A percentile compares a stretch with the other conserved stretches of the same genome.
Evolutionary conservation across 2,329 filamentous ascomycete genomes (phyloP).

Genomic region (Aspergillus caelatus): DNA sequence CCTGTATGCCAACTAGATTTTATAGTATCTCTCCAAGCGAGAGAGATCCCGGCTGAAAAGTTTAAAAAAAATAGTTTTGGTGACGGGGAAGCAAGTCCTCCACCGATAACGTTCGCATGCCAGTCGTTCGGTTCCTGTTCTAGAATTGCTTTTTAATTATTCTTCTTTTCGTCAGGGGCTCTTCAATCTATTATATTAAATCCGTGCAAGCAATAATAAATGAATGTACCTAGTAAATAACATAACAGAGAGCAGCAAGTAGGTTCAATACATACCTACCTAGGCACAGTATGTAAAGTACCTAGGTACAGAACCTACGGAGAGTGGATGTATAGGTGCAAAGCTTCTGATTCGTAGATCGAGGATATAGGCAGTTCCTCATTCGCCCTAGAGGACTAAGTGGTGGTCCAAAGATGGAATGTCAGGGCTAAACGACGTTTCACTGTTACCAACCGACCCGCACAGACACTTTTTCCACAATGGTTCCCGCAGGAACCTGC

Average conservation of each 20-base stretch:
- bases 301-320: not conserved
- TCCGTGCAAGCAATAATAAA: not conserved
- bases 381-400: constrained; percentile 3
- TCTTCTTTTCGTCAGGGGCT: not conserved
- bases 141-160: too few species aligned
- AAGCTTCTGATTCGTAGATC: constrained; percentile 3
- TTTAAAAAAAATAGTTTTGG: not conserved
- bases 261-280: not conserved
- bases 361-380: not conserved
- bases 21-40: not conserved
- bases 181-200: not conserved
- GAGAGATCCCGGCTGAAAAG: not conserved
- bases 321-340: not conserved
- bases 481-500: constrained; percentile 7
- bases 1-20: not conserved
- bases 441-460: constrained; percentile 12
- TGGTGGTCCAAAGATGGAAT: constrained; percentile 6
- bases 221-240: too few species aligned
- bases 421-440: constrained; percentile 19
- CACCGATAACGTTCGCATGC: not conserved
- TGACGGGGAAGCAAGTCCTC: not conserved
- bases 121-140: not conserved
- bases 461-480: not conserved
- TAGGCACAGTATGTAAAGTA: not conserved
- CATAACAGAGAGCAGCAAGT: too few species aligned